Percentiles rank a stretch among this genome's conserved stretches.
phyloP scores from a whole-genome alignment of 108 stramenopile species.

The Pseudonitzschia multiseries region DNA sequence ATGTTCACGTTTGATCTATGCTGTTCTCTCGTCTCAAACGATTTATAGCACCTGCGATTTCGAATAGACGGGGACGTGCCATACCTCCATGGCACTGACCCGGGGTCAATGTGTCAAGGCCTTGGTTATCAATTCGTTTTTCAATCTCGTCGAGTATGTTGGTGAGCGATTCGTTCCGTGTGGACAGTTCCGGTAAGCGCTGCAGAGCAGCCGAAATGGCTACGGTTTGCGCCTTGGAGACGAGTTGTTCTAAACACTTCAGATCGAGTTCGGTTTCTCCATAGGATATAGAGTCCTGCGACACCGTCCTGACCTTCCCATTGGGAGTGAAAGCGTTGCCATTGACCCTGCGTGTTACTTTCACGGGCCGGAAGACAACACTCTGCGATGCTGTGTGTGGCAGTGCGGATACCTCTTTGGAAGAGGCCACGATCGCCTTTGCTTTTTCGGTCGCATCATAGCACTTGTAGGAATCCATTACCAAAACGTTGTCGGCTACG shows the following conservation, averaged over 20 bases:
- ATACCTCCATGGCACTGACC: conserved; percentile 74
- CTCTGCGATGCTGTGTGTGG: conserved; percentile 29
- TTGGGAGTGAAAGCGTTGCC: conserved; percentile 56
- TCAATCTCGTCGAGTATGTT: conserved; percentile 54
- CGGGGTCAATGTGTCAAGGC: conserved; percentile 55
- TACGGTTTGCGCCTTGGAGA: conserved; percentile 69
- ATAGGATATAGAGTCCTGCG: conserved; percentile 56
- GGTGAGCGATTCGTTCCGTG: conserved; percentile 19
- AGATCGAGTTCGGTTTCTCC: conserved; percentile 81
- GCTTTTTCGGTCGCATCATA: conserved; percentile 84
- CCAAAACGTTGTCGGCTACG: conserved; percentile 86
- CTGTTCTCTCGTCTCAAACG: conserved; percentile 48
- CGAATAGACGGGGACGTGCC: conserved; percentile 66
- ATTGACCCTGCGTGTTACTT: conserved; percentile 43
- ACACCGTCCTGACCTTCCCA: conserved; percentile 63
- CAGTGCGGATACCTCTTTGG: conserved; percentile 18
- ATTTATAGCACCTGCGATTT: conserved; percentile 80
- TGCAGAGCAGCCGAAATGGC: conserved; percentile 69
- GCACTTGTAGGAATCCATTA: conserved; percentile 88
- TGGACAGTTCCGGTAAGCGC: conserved; percentile 34
- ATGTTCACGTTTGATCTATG: conserved; percentile 9
- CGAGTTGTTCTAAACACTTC: conserved; percentile 76
- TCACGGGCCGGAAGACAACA: conserved; percentile 49
- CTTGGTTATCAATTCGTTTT: conserved; percentile 48
- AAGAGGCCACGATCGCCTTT: conserved; percentile 28